phyloP scores from a whole-genome alignment of 805 yeast species.

The Pichia californica region DNA sequence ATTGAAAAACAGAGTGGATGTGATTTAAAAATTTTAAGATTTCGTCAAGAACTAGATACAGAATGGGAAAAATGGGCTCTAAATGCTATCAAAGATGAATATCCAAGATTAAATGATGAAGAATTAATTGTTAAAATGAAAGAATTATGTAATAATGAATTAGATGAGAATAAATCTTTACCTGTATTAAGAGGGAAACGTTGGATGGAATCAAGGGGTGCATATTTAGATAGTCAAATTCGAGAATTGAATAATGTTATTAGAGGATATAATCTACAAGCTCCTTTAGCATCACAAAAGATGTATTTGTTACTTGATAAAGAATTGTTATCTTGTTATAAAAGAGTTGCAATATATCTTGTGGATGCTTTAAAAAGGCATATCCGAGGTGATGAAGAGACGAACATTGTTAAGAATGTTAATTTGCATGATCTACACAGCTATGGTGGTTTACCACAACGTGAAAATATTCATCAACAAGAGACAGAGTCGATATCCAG shows the following conservation, averaged over 20 bases:
- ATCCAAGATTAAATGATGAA: slow-evolving; percentile 17
- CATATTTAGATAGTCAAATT: slow-evolving; percentile 32
- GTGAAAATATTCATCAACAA: slow-evolving; percentile 20
- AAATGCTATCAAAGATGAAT: slow-evolving; percentile 22
- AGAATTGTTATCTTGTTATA: slow-evolving; percentile 38
- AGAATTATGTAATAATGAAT: slow-evolving; percentile 19
- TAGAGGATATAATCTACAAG: slow-evolving; percentile 56
- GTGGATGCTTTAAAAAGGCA: slow-evolving; percentile 18
- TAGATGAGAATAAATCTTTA: background rate
- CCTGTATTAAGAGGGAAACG: slow-evolving; percentile 15
- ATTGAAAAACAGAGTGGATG: slow-evolving; percentile 68
- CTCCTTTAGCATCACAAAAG: slow-evolving; percentile 54
- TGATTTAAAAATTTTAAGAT: slow-evolving; percentile 37
- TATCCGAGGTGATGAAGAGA: slow-evolving; percentile 3
- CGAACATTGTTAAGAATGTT: background rate
- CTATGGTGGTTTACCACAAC: slow-evolving; percentile 20
- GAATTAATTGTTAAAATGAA: slow-evolving; percentile 14
- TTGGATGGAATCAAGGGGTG: slow-evolving; percentile 34
- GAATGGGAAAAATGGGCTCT: slow-evolving; percentile 35
- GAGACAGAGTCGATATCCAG: slow-evolving; percentile 27
- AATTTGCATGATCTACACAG: background rate
- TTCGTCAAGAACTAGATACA: slow-evolving; percentile 39
- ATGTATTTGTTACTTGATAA: slow-evolving; percentile 40
- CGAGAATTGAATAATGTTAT: slow-evolving; percentile 40
- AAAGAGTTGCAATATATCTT: slow-evolving; percentile 26